Conservation (phyloP, 2,329 filamentous ascomycete species). For the Helicocarpus griseus region DNA sequence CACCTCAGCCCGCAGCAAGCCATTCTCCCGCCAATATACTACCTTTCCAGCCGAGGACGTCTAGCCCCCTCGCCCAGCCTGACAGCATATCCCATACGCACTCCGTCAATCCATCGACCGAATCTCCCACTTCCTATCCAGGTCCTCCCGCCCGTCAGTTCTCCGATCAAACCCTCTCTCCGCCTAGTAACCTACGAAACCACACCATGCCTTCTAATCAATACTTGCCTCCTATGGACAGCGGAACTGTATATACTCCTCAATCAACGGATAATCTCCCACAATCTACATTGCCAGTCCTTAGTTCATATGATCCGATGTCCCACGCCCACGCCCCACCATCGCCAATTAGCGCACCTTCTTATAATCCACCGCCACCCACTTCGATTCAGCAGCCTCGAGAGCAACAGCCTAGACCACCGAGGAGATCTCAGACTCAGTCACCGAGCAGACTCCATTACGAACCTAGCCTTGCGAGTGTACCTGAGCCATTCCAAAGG, state of each 20-base stretch:
- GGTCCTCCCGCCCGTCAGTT: background rate
- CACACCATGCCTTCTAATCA: background rate
- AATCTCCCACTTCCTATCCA: background rate
- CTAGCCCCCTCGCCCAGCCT: conserved; percentile 52
- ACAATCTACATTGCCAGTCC: background rate
- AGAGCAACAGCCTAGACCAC: conserved; percentile 26
- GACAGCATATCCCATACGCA: conserved; percentile 27
- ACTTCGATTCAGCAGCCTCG: background rate
- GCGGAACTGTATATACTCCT: background rate
- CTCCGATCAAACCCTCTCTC: conserved; percentile 3
- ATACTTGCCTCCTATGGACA: background rate
- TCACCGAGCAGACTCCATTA: conserved; percentile 48
- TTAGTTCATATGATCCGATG: background rate
- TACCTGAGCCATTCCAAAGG: conserved; percentile 39
- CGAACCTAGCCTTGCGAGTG: conserved; percentile 33
- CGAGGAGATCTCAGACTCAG: conserved; percentile 46
- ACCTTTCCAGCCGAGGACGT: conserved; percentile 53
- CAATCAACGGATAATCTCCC: background rate
- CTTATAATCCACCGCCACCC: background rate
- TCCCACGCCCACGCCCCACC: background rate
- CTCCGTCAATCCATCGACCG: background rate
- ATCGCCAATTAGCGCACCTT: background rate
- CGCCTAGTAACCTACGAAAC: background rate
- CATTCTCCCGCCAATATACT: conserved; percentile 22
- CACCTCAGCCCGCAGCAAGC: conserved; percentile 28